Evolutionary conservation across 371 early-diverging fungal genomes (phyloP).

Genomic region (Haplosporangium sp.): DNA sequence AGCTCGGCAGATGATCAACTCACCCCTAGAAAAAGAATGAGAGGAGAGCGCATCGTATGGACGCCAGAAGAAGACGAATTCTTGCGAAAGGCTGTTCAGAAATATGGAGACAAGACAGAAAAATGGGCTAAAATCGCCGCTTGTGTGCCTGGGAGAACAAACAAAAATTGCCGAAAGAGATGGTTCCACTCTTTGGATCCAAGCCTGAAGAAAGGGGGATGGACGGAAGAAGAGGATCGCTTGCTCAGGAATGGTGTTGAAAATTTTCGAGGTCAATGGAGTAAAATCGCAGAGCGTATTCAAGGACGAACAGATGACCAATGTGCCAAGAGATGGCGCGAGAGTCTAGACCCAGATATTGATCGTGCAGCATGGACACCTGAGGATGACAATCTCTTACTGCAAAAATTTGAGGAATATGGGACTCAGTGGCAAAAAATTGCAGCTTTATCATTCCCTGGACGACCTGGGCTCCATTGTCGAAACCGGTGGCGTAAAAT

Average conservation of each 20-base stretch:
- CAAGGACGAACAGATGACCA: constrained; percentile 87
- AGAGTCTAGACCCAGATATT: constrained; percentile 82
- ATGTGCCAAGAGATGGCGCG: constrained; percentile 86
- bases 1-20: constrained; percentile 12
- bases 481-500: constrained; percentile 87
- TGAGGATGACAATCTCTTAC: constrained; percentile 77
- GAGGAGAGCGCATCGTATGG: constrained; percentile 66
- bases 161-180: constrained; percentile 84
- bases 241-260: constrained; percentile 75
- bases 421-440: constrained; percentile 90
- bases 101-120: constrained; percentile 84
- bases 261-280: constrained; percentile 80
- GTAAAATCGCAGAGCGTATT: constrained; percentile 81
- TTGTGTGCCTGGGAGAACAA: constrained; percentile 84
- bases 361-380: constrained; percentile 82
- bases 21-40: constrained; percentile 39
- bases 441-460: constrained; percentile 79
- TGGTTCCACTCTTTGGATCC: constrained; percentile 90
- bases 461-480: constrained; percentile 84
- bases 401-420: constrained; percentile 73
- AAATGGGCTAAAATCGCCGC: constrained; percentile 87
- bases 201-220: constrained; percentile 79
- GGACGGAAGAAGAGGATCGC: constrained; percentile 84
- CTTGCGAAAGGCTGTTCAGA: constrained; percentile 75
- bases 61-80: constrained; percentile 81